A percentile compares a stretch with the other conserved stretches of the same genome.
Evolutionary conservation across 495 filamentous ascomycete genomes (phyloP).

Genomic region (Xylaria intraflava): DNA sequence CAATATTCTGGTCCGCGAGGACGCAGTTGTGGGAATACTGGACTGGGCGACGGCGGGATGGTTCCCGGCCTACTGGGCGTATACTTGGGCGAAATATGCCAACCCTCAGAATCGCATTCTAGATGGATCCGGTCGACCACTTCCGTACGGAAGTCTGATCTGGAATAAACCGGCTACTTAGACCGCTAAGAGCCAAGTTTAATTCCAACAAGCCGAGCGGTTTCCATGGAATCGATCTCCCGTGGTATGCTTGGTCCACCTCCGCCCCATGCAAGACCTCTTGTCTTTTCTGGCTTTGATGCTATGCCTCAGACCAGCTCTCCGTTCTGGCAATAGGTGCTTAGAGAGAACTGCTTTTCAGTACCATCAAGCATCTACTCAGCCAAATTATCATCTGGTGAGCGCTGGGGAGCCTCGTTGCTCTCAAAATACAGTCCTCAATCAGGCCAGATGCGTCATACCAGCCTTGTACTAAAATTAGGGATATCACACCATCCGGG

Average conservation of each 20-base stretch:
- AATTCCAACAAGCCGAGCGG: too few relatives aligned
- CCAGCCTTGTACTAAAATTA: conserved; percentile 57
- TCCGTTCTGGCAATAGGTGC: conserved; percentile 19
- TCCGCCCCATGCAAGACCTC: conserved; percentile 52
- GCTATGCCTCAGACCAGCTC: conserved; percentile 69
- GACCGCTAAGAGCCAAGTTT: too few relatives aligned
- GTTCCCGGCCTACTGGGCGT: conserved; percentile 50
- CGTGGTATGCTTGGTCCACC: too few relatives aligned
- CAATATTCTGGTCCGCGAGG: conserved; percentile 27
- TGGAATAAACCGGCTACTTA: too few relatives aligned
- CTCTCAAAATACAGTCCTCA: conserved; percentile 38
- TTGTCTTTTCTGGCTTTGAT: conserved; percentile 51
- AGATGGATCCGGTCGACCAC: too few relatives aligned
- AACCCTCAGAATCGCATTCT: conserved; percentile 45
- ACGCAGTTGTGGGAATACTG: conserved; percentile 40
- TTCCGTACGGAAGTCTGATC: too few relatives aligned
- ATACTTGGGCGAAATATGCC: conserved; percentile 30
- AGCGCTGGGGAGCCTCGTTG: conserved; percentile 55
- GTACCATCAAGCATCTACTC: conserved; percentile 56
- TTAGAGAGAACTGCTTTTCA: conserved; percentile 36
- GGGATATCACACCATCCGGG: conserved; percentile 56
- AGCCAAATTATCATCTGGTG: conserved; percentile 52
- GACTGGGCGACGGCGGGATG: conserved; percentile 50
- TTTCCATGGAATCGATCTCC: too few relatives aligned
- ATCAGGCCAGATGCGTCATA: conserved; percentile 21